Evolutionary conservation across 2,329 filamentous ascomycete species (phyloP).

Genomic region (Pseudohalonectria lignicola): DNA sequence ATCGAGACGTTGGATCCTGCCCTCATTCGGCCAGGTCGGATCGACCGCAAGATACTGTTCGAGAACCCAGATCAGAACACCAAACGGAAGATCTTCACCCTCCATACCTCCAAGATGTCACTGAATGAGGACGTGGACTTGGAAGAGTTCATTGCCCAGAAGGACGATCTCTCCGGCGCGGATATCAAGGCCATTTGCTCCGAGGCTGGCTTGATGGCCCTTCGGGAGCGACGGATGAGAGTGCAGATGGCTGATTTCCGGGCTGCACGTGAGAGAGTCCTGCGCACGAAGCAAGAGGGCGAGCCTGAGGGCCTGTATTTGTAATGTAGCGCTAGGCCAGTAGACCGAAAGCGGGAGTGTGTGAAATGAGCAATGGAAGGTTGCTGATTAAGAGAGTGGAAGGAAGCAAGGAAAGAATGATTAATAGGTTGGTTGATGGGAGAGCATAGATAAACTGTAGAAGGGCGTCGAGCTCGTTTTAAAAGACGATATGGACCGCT

Average conservation of each 20-base stretch:
- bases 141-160: slow-evolving; percentile 96
- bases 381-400: too few species aligned
- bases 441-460: too few species aligned
- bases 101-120: slow-evolving; percentile 98
- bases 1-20: slow-evolving; percentile 96
- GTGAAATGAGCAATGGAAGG: too few species aligned
- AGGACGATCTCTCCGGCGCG: slow-evolving; percentile 92
- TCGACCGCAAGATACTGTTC: slow-evolving; percentile 90
- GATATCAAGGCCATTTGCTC: slow-evolving; percentile 99
- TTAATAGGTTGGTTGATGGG: too few species aligned
- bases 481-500: too few species aligned
- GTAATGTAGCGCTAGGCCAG: too few species aligned
- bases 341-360: too few species aligned
- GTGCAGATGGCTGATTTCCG: slow-evolving; percentile 99
- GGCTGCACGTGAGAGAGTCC: slow-evolving; percentile 79
- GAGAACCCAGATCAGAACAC: slow-evolving; percentile 71
- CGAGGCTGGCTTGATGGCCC: slow-evolving; percentile 86
- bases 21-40: slow-evolving; percentile 91
- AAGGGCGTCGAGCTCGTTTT: too few species aligned
- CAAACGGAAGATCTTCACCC: slow-evolving; percentile 92
- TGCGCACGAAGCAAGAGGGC: slow-evolving; percentile 97
- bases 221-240: slow-evolving; percentile 91
- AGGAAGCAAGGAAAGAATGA: too few species aligned
- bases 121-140: slow-evolving; percentile 94
- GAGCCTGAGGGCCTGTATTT: slow-evolving; percentile 98